Base-by-base conservation (phyloP, 1,139 yeast genomes). In the Yamadazyma diddensiae region DNA sequence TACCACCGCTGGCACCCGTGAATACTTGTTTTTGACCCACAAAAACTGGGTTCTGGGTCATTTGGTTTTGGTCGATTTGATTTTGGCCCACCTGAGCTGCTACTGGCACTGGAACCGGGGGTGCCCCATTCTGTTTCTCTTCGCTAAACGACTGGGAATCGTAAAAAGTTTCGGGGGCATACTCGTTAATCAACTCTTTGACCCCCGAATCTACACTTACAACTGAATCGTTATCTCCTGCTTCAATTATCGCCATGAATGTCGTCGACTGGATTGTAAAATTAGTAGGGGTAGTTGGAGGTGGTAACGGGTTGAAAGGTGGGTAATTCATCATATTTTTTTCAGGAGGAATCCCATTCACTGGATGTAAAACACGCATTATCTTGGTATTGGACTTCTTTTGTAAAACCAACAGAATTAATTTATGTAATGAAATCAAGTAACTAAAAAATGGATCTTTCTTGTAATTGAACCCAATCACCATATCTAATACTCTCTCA, bases 261-360 rank as follows among this genome's bases (percentile, higher is more conserved):
- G 23, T 16, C 3, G 6, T 15, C 6, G 20, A 23, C 10, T 21
- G 10, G 9, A 16, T 11, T 5, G 13, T 11, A n/a, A 22, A 29
- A 24, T 31, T 46, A 4, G 34, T 43, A 1, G 50, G 49, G 3
- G 44, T 42, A 6, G 39, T 34, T 7, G 57, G 57, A 9, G 28
- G 20, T 3, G 59, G 59, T 14, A 45, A 30, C 0, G 56, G 56
- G 24, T 51, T 45, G 37, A 55, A 52, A 1, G 59, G 59, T 3
- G 52, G 51, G 26, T 28, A 50, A 29, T 55, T 55, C 59, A 55
- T 53, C 57, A 55, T 55, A 29, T 55, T 55, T 17, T 38, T 31
- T 15, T 46, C 46, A 1, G 59, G 58, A 3, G 46, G 36, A n/a
- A 53, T 42, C 1, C 56, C 57, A 24, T 50, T 51, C 11, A 46